Percentiles rank a stretch among this genome's conserved stretches.
Conservation (phyloP, 2,329 filamentous ascomycete species). For the Beauveria sp. region DNA sequence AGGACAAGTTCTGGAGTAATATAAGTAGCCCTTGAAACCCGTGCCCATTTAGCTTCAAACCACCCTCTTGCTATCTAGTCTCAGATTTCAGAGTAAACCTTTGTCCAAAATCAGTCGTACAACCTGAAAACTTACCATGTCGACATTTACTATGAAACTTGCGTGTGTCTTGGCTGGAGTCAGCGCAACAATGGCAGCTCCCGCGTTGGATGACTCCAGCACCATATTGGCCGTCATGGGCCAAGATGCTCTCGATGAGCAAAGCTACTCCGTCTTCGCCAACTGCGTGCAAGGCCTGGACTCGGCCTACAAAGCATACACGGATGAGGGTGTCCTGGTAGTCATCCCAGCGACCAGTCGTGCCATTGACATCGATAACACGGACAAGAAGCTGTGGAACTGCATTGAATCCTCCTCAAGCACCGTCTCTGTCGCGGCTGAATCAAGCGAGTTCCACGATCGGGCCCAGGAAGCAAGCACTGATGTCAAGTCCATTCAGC, state of each 20-base stretch:
- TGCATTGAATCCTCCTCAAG: background rate
- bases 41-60: background rate
- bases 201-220: background rate
- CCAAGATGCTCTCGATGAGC: background rate
- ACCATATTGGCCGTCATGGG: background rate
- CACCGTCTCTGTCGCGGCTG: constrained; percentile 2
- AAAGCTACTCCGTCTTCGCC: background rate
- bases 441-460: constrained; percentile 4
- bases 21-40: background rate
- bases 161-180: background rate
- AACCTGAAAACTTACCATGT: background rate
- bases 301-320: background rate
- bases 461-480: background rate
- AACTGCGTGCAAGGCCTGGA: background rate
- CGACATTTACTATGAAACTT: background rate
- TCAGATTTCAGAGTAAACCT: background rate
- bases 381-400: background rate
- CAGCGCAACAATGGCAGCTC: background rate
- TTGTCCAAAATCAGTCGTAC: background rate
- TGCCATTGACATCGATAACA: background rate
- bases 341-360: constrained; percentile 1
- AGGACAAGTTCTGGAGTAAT: background rate
- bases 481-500: background rate
- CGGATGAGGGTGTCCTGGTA: background rate
- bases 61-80: background rate